Percentiles rank a stretch among this genome's conserved stretches.
Evolutionary conservation across 192 early-diverging fungal species (phyloP).

Genomic region (Piromyces sp.): DNA sequence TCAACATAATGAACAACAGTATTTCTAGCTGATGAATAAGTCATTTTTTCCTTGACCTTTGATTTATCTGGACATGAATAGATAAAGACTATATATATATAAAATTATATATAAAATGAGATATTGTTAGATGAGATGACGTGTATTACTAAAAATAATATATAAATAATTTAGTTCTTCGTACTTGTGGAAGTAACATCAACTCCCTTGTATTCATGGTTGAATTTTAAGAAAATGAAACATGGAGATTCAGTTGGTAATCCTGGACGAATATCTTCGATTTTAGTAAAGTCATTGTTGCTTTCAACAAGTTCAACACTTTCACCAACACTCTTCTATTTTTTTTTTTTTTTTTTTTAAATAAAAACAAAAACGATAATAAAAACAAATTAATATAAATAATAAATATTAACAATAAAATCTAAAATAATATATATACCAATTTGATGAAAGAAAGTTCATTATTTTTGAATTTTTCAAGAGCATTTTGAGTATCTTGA

Average conservation of each 20-base stretch:
- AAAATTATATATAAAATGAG: too few species aligned
- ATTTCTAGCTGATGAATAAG: conserved; percentile 60
- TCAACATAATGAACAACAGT: conserved; percentile 37
- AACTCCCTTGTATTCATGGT: conserved; percentile 23
- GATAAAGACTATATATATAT: conserved; percentile 45
- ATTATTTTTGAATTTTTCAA: conserved; percentile 25
- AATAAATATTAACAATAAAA: conserved; percentile 17
- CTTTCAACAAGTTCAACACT: background rate
- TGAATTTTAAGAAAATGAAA: conserved; percentile 45
- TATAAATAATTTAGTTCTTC: conserved; percentile 2
- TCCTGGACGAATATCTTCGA: conserved; percentile 18
- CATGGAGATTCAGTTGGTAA: conserved; percentile 47
- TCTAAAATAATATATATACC: conserved; percentile 8
- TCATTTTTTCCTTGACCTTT: conserved; percentile 78
- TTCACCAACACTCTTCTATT: background rate
- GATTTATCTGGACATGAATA: conserved; percentile 67
- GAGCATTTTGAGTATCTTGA: conserved; percentile 35
- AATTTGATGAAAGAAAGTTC: conserved; percentile 45
- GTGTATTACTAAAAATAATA: too few species aligned
- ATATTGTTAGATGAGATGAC: too few species aligned
- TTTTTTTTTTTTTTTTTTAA: too few species aligned
- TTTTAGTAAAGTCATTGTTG: background rate
- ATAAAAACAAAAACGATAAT: too few species aligned
- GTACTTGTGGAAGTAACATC: conserved; percentile 21
- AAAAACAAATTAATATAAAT: too few species aligned